Base-by-base conservation (phyloP, 2,329 filamentous ascomycete species). In the Macrophomina tecta region DNA sequence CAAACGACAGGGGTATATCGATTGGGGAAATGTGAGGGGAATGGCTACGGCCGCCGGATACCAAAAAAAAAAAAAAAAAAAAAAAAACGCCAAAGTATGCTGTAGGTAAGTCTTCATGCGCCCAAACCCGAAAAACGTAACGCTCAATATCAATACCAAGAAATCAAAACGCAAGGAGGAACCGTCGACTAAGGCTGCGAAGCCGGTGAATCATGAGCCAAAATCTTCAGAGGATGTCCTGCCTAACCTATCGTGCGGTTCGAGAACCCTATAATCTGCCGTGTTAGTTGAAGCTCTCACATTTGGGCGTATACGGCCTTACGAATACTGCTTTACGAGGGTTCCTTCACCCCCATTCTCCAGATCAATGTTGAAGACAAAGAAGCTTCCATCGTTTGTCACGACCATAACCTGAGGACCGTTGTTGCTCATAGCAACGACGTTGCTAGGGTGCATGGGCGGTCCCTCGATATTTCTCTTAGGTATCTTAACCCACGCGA, bases 381-480 rank as follows among this genome's bases (percentile, higher is more conserved):
- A 97, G 75, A 97, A 98, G 30, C 90, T 90, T 9, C 95, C 95
- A 76, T 99, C 95, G 72, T 91, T 97, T 0, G 95, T 99, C 14
- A 97, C 94, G 0, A 98, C 92, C 94, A 99, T 98, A 58, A 99
- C 92, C 74, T 98, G 94, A 0, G 95, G 95, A 32, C 91, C 94
- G 76, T 90, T 97, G 74, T 90, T 95, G 76, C 92, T 97, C 90
- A 99, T 96, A 8, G 95, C 94, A 51, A 99, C 95, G n/a, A 99
- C 94, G 18, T 73, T 69, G 38, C 74, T 72, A 18, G 77, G 79
- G 42, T 73, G 82, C 73, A 46, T 78, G 66, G 48, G 48, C 36
- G 65, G 65, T 28, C 65, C 65, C 23, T 66, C 65, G 9, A 46
- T 11, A 1, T 69, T 70, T 18, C 77, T 83, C 74, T 91, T 92